Evolutionary conservation across 2,329 filamentous ascomycete genomes (phyloP).

Genomic region (Torrubiellomyces zombiae): DNA sequence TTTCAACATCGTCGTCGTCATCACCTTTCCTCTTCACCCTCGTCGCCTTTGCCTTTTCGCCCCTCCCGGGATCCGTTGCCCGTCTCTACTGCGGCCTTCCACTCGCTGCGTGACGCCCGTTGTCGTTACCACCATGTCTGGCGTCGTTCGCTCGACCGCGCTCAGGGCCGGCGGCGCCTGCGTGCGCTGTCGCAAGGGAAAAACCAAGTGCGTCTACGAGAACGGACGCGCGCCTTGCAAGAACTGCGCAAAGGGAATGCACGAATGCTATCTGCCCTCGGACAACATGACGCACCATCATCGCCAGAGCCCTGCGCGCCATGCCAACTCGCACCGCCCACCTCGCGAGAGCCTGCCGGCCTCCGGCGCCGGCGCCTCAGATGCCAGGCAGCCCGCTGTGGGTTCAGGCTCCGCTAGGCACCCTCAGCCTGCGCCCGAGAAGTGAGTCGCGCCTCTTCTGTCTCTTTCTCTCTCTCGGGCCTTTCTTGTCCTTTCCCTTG

Average conservation of each 20-base stretch:
- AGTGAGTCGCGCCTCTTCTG: conserved; percentile 26
- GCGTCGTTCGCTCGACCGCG: conserved; percentile 38
- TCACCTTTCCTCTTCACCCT: too few species aligned
- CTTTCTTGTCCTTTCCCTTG: conserved; percentile 1
- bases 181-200: conserved; percentile 46
- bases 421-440: conserved; percentile 30
- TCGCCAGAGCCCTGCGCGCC: conserved; percentile 38
- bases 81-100: too few species aligned
- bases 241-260: conserved; percentile 47
- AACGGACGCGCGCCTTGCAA: conserved; percentile 45
- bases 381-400: conserved; percentile 24
- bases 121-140: conserved; percentile 25
- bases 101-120: too few species aligned
- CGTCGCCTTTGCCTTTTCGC: too few species aligned
- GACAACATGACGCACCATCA: conserved; percentile 43
- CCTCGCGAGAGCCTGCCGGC: conserved; percentile 37
- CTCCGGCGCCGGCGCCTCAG: conserved; percentile 29
- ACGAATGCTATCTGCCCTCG: conserved; percentile 45
- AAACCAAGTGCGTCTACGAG: conserved; percentile 48
- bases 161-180: conserved; percentile 44
- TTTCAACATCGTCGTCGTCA: too few species aligned
- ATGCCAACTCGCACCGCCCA: conserved; percentile 28
- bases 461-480: conserved; percentile 3
- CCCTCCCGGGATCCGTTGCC: too few species aligned
- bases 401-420: conserved; percentile 29